Base-by-base conservation (phyloP, 306 rosid species). In the Arachis stenosperma region DNA sequence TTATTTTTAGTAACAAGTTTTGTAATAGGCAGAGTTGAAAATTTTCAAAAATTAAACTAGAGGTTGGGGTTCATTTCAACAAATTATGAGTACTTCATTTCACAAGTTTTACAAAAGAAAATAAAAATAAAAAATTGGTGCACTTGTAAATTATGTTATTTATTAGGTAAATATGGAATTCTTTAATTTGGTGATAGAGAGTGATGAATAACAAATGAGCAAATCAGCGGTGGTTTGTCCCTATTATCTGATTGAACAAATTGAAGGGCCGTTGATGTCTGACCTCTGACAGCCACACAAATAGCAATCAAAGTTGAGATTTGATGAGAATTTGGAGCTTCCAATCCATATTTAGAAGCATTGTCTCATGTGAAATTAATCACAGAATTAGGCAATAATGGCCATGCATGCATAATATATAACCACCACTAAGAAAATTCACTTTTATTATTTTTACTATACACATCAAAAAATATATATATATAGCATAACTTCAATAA, bases 291-390 rank as follows among this genome's bases (percentile, higher is more conserved):
- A 30, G 42, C 70, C 42, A 46, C 56, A 46, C 5, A 65, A 11
- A 29, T 48, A 67, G 43, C 43, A 29, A 46, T 11, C 10, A 48
- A 67, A 27, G 44, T 67, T 27, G 42, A 65, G 69, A 43, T 36
- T 65, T 65, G 70, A 65, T 65, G 58, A 47, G 22, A 67, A 65
- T 43, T 22, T 46, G 50, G 70, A 22, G 40, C 14, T 5, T 27
- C 39, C n/a, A 56, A 27, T 29, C 0, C 7, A 57, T 5, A 15
- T 57, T 15, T 30, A 33, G 37, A 33, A 33, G 37, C 37, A 33
- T 4, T 33, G 37, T 56, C 13, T 30, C 42, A 9, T 9, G 64
- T 29, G 52, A 33, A 65, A 47, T 37, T 13, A 47, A 65, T 22
- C 40, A 33, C 4, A 51, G 36, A 51, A 5, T 17, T 36, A 0